Conservation (phyloP, 108 stramenopile genomes). For the Fistulifera pelliculosa region DNA sequence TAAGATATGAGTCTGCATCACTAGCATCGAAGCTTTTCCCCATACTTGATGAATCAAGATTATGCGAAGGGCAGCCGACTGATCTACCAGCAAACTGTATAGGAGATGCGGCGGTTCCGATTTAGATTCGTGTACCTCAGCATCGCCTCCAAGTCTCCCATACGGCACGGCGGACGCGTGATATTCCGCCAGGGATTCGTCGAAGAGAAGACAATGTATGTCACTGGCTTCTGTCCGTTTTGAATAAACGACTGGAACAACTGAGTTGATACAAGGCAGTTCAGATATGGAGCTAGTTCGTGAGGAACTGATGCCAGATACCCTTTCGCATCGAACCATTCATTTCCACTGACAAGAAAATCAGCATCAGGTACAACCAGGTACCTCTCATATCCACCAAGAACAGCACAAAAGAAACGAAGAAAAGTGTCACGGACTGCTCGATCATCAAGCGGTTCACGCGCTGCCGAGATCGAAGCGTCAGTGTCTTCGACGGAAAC, state of each 20-base stretch:
- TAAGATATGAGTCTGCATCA: slow-evolving; percentile 12
- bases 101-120: slow-evolving; percentile 29
- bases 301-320: slow-evolving; percentile 56
- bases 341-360: slow-evolving; percentile 71
- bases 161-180: slow-evolving; percentile 62
- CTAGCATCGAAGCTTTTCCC: slow-evolving; percentile 38
- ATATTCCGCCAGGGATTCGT: slow-evolving; percentile 74
- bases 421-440: slow-evolving; percentile 76
- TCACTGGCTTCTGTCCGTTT: slow-evolving; percentile 80
- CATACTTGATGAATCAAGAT: slow-evolving; percentile 7
- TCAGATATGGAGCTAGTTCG: slow-evolving; percentile 45
- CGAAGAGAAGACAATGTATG: slow-evolving; percentile 75
- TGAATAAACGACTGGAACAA: slow-evolving; percentile 84
- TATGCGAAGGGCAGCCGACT: slow-evolving; percentile 40
- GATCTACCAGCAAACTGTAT: slow-evolving; percentile 71
- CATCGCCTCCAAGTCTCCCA: slow-evolving; percentile 61
- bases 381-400: slow-evolving; percentile 76
- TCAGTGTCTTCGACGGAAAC: slow-evolving; percentile 16
- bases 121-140: slow-evolving; percentile 21
- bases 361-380: slow-evolving; percentile 82
- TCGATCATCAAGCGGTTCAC: slow-evolving; percentile 68
- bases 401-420: slow-evolving; percentile 68
- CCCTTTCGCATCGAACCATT: slow-evolving; percentile 80
- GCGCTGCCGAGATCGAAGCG: slow-evolving; percentile 2
- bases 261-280: slow-evolving; percentile 56